Percentiles rank a stretch among this genome's conserved stretches.
These are phyloP conservation scores for Xenoacremonium recifei DNA, from an alignment of 2,329 filamentous ascomycete genomes.

Conservation along the genomic window DNA sequence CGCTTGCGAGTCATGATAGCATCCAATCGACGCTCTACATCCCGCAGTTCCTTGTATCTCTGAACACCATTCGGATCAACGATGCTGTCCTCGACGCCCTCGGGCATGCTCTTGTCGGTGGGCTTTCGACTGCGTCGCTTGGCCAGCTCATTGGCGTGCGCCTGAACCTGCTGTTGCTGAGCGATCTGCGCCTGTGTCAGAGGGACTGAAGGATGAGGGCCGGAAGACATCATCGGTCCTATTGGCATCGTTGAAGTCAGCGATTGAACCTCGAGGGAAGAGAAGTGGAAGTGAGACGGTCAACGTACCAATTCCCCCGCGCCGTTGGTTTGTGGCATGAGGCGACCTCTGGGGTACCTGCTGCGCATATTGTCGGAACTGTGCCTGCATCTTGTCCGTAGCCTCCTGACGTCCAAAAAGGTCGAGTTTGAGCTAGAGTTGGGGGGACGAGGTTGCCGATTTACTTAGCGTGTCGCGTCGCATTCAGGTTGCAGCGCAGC, in stretches of 20 bases:
- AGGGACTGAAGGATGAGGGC: conserved; percentile 49
- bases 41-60: conserved; percentile 80
- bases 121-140: conserved; percentile 85
- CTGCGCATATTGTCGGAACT: conserved; percentile 52
- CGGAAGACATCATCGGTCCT: conserved; percentile 58
- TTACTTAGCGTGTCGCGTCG: conserved; percentile 24
- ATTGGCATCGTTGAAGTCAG: conserved; percentile 14
- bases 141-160: conserved; percentile 61
- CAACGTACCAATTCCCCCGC: conserved; percentile 55
- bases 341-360: conserved; percentile 49
- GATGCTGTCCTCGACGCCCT: conserved; percentile 79
- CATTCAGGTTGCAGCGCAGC: conserved; percentile 13
- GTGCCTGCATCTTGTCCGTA: conserved; percentile 46
- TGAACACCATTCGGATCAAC: conserved; percentile 74
- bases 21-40: conserved; percentile 85
- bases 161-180: conserved; percentile 50
- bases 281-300: conserved; percentile 11
- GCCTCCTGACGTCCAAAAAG: background rate
- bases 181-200: conserved; percentile 54
- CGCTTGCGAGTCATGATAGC: conserved; percentile 93
- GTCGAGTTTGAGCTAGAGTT: background rate
- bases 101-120: conserved; percentile 91
- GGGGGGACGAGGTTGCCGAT: too few species aligned
- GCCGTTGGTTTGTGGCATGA: conserved; percentile 47
- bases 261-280: conserved; percentile 1